Conservation (phyloP, 73 alveolate species). For the Stentor roeselii region DNA sequence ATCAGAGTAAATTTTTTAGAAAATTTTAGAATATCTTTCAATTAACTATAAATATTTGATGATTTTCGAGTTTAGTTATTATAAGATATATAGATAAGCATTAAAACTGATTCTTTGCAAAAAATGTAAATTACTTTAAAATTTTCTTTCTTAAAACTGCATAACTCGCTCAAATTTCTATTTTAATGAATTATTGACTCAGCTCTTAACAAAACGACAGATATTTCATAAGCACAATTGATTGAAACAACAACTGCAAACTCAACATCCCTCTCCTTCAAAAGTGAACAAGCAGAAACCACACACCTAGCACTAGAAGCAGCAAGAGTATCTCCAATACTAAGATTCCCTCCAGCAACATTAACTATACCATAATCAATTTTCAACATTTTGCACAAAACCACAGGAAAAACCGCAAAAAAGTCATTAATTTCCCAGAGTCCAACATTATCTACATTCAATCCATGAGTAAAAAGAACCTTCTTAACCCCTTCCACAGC, state of each 20-base stretch:
- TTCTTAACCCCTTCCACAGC: not conserved
- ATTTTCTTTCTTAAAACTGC: too few species aligned
- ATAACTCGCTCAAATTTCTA: too few species aligned
- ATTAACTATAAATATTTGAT: too few species aligned
- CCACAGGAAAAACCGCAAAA: not conserved
- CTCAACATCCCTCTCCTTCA: not conserved
- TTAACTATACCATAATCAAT: not conserved
- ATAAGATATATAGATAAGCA: too few species aligned
- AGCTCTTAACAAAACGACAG: not conserved
- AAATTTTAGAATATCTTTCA: too few species aligned
- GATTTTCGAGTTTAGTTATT: too few species aligned
- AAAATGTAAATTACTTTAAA: too few species aligned
- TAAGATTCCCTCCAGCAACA: not conserved
- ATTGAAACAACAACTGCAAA: not conserved
- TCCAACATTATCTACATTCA: not conserved
- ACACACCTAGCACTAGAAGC: conserved; percentile 5
- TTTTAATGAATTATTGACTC: too few species aligned
- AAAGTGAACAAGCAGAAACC: too few species aligned
- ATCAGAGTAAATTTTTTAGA: too few species aligned
- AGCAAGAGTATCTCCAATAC: not conserved
- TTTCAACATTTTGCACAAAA: not conserved
- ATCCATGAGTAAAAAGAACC: not conserved
- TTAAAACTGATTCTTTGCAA: too few species aligned
- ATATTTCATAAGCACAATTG: not conserved
- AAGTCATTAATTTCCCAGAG: not conserved